phyloP scores from a whole-genome alignment of 257 asterid genomes.

The Solanum lignicaule region DNA sequence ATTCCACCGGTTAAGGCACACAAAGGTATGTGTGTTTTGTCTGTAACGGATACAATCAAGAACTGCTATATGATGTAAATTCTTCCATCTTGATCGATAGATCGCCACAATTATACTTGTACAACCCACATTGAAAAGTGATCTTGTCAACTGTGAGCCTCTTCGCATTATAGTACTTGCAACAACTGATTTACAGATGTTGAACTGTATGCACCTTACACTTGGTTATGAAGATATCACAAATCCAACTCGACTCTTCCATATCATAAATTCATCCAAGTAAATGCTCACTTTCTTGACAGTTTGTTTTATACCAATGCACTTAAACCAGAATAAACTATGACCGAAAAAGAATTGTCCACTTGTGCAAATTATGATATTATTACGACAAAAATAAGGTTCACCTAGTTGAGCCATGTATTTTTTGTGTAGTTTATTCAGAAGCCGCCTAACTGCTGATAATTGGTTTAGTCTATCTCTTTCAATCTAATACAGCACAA shows the following conservation, averaged over 20 bases:
- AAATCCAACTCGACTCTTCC: neutral
- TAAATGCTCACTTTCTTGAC: neutral
- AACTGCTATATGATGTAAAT: neutral
- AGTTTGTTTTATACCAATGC: neutral
- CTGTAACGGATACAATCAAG: neutral
- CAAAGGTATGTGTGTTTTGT: neutral
- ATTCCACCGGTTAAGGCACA: neutral
- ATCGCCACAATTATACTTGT: neutral
- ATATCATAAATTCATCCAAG: neutral
- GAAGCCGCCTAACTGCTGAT: conserved; percentile 42
- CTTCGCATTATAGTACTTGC: neutral
- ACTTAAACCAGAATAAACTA: neutral
- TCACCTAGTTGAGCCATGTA: neutral
- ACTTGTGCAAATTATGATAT: neutral
- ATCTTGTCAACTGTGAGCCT: too few species aligned
- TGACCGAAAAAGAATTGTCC: neutral
- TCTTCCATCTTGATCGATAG: too few species aligned
- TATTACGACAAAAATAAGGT: neutral
- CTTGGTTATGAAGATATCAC: neutral
- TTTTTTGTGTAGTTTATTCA: conserved; percentile 16
- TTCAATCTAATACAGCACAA: conserved; percentile 64
- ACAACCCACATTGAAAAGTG: neutral
- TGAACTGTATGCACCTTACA: neutral
- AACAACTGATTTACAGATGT: neutral
- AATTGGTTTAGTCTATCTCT: conserved; percentile 51